phyloP scores from a whole-genome alignment of 2,329 filamentous ascomycete genomes.

The Aureobasidium sp. region DNA sequence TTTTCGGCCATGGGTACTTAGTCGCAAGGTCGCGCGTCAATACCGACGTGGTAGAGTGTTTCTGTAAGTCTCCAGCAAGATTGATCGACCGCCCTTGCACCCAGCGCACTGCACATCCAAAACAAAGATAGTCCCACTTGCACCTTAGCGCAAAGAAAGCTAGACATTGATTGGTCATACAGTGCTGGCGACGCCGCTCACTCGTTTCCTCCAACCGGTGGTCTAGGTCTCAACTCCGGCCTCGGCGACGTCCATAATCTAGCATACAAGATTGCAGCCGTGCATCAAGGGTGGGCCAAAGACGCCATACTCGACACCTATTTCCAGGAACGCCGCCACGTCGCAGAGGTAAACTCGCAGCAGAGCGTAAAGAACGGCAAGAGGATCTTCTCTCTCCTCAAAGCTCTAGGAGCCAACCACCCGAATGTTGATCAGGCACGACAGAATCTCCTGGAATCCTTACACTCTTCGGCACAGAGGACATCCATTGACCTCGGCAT shows the following conservation, averaged over 20 bases:
- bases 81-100: too few species aligned
- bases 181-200: slow-evolving; percentile 29
- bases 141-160: too few species aligned
- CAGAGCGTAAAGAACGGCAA: slow-evolving; percentile 41
- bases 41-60: slow-evolving; percentile 34
- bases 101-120: too few species aligned
- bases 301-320: slow-evolving; percentile 32
- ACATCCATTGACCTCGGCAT: slow-evolving; percentile 29
- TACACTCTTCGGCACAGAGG: slow-evolving; percentile 28
- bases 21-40: slow-evolving; percentile 35
- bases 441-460: slow-evolving; percentile 26
- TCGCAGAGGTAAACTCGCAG: slow-evolving; percentile 35
- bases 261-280: slow-evolving; percentile 34
- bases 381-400: slow-evolving; percentile 37
- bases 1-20: slow-evolving; percentile 37
- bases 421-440: slow-evolving; percentile 26
- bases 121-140: too few species aligned
- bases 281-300: slow-evolving; percentile 28
- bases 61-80: slow-evolving; percentile 22
- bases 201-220: slow-evolving; percentile 30
- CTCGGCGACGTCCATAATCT: slow-evolving; percentile 30
- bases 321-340: slow-evolving; percentile 32
- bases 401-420: slow-evolving; percentile 33
- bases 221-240: slow-evolving; percentile 30
- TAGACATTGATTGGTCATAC: too few species aligned